Conservation (phyloP, 208 protist species). For the Trypanosoma brucei region DNA sequence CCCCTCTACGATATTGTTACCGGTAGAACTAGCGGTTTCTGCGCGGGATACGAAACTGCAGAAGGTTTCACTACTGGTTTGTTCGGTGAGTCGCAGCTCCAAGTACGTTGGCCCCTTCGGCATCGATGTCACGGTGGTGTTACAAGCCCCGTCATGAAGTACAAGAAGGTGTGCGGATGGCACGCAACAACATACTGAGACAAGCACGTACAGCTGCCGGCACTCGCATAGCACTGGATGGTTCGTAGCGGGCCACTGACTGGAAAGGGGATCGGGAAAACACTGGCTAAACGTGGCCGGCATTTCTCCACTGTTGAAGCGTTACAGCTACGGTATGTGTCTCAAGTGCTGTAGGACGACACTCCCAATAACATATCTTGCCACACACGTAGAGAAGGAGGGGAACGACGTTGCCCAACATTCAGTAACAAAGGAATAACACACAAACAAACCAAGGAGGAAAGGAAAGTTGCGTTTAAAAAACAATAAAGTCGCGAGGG, state of each 20-base stretch:
- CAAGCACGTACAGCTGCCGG: slow-evolving; percentile 80
- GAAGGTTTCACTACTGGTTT: slow-evolving; percentile 55
- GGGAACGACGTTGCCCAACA: no score
- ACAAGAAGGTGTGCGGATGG: slow-evolving; percentile 77
- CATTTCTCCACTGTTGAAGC: background rate
- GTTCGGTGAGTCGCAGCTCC: slow-evolving; percentile 61
- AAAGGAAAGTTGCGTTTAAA: slow-evolving; percentile 15
- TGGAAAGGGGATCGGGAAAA: slow-evolving; percentile 76
- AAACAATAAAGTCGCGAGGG: background rate
- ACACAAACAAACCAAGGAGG: slow-evolving; percentile 4
- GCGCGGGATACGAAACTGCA: slow-evolving; percentile 64
- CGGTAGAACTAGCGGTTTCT: slow-evolving; percentile 16
- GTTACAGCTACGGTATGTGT: background rate
- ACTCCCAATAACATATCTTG: background rate
- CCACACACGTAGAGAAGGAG: no score
- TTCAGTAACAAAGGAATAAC: no score
- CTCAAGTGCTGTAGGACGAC: background rate
- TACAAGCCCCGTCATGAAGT: slow-evolving; percentile 49
- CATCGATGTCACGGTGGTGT: slow-evolving; percentile 72
- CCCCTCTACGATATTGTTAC: slow-evolving; percentile 15
- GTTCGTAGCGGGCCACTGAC: slow-evolving; percentile 70
- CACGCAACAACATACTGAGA: slow-evolving; percentile 80
- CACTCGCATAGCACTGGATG: slow-evolving; percentile 79
- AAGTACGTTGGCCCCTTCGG: slow-evolving; percentile 76
- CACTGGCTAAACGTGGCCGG: slow-evolving; percentile 50